A percentile compares a stretch with the other conserved stretches of the same genome.
Conservation (phyloP, 2,329 filamentous ascomycete genomes). For the Hirsutella thompsonii region DNA sequence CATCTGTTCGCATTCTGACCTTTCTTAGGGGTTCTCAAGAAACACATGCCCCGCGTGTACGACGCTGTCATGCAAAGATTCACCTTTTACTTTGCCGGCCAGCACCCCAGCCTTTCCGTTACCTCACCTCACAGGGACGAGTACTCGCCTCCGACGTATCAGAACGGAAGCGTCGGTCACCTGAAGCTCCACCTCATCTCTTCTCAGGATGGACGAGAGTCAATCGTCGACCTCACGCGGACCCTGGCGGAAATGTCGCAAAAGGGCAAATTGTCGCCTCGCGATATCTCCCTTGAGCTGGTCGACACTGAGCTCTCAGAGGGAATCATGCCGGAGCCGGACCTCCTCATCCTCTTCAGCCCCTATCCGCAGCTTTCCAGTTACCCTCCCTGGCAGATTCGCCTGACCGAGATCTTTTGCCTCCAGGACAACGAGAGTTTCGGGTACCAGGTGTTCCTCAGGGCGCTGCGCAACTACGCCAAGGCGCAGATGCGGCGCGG, state of each 20-base stretch:
- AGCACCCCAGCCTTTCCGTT: constrained; percentile 56
- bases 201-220: constrained; percentile 79
- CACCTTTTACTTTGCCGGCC: constrained; percentile 71
- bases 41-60: constrained; percentile 76
- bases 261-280: constrained; percentile 64
- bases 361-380: constrained; percentile 74
- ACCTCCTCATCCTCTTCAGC: constrained; percentile 77
- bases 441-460: constrained; percentile 86
- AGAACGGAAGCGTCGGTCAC: constrained; percentile 22
- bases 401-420: constrained; percentile 86
- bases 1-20: not conserved
- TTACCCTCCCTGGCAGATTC: constrained; percentile 93
- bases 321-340: constrained; percentile 75
- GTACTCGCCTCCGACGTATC: constrained; percentile 13
- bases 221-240: constrained; percentile 87
- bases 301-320: constrained; percentile 79
- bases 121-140: constrained; percentile 29
- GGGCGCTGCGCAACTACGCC: constrained; percentile 71
- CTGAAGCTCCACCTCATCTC: constrained; percentile 67
- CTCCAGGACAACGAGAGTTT: constrained; percentile 67
- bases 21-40: constrained; percentile 66
- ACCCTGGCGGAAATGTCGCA: constrained; percentile 94
- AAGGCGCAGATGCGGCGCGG: constrained; percentile 83
- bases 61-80: constrained; percentile 68
- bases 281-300: constrained; percentile 74